Evolutionary conservation across 2,329 filamentous ascomycete species (phyloP).

Genomic region (Calonectria pseudoturangicola): DNA sequence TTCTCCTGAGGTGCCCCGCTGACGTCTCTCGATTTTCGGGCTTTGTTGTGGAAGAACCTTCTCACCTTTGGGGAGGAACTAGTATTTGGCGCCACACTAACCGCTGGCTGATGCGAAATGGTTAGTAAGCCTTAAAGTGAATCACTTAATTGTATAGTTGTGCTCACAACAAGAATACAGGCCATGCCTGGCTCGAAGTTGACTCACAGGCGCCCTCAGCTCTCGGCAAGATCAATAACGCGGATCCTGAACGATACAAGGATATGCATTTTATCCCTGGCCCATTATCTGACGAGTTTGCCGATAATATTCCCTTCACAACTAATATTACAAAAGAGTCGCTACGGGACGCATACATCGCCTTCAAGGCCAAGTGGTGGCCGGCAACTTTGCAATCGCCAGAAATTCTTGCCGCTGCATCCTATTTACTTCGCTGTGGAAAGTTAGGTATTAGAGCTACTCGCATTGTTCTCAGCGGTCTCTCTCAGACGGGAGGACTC

Average conservation of each 20-base stretch:
- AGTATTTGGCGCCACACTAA: constrained; percentile 47
- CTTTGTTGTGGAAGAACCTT: constrained; percentile 44
- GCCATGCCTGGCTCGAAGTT: constrained; percentile 47
- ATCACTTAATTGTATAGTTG: not conserved
- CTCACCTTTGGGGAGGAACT: constrained; percentile 46
- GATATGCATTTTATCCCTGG: constrained; percentile 43
- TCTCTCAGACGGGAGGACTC: constrained; percentile 46
- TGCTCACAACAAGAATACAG: constrained; percentile 1
- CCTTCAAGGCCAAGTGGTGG: constrained; percentile 46
- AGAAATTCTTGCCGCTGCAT: constrained; percentile 42
- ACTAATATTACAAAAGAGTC: constrained; percentile 39
- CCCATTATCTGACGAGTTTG: constrained; percentile 37
- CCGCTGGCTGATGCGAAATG: constrained; percentile 48
- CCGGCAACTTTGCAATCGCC: constrained; percentile 44
- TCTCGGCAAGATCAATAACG: constrained; percentile 43
- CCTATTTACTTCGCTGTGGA: constrained; percentile 39
- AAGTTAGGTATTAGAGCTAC: constrained; percentile 34
- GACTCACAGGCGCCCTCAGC: constrained; percentile 46
- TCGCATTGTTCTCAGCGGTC: constrained; percentile 40
- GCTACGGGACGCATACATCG: constrained; percentile 37
- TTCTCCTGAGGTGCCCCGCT: constrained; percentile 42
- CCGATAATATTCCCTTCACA: constrained; percentile 41
- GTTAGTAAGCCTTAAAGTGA: constrained; percentile 9
- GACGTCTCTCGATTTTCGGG: constrained; percentile 36
- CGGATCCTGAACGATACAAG: constrained; percentile 40